phyloP scores from a whole-genome alignment of 495 filamentous ascomycete genomes.

The Clohesyomyces aquaticus region DNA sequence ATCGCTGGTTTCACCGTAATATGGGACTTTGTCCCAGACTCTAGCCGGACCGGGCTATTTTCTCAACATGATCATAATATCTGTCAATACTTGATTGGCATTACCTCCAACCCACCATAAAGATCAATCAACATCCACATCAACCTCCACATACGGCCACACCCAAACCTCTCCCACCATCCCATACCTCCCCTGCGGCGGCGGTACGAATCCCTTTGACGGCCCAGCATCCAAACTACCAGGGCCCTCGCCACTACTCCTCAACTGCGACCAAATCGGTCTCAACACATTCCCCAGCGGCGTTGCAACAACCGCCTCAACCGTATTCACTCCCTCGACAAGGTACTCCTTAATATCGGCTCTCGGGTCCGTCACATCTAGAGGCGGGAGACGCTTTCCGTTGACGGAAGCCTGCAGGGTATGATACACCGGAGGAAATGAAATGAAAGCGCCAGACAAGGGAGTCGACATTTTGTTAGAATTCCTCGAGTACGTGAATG shows the following conservation, averaged over 20 bases:
- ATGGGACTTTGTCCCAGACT: no score
- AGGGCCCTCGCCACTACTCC: constrained; percentile 21
- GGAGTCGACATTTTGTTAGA: background rate
- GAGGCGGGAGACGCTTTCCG: constrained; percentile 33
- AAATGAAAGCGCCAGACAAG: constrained; percentile 40
- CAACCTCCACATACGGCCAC: constrained; percentile 5
- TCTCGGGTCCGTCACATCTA: constrained; percentile 37
- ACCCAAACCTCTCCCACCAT: constrained; percentile 9
- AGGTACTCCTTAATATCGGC: constrained; percentile 40
- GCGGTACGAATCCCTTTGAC: constrained; percentile 16
- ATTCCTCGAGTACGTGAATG: constrained; percentile 40
- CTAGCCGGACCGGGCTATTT: no score
- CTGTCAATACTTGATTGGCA: no score
- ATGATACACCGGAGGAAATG: constrained; percentile 61
- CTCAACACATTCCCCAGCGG: constrained; percentile 22
- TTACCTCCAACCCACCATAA: no score
- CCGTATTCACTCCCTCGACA: constrained; percentile 31
- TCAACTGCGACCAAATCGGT: constrained; percentile 15
- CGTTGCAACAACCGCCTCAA: constrained; percentile 22
- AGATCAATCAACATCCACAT: no score
- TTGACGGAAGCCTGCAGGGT: constrained; percentile 54
- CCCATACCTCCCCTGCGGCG: constrained; percentile 20
- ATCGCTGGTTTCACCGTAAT: no score
- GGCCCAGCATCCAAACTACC: constrained; percentile 22
- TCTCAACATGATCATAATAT: no score